Percentiles rank a stretch among this genome's conserved stretches.
Conservation (phyloP, 163 green algal genomes). For the Volvox carteri region DNA sequence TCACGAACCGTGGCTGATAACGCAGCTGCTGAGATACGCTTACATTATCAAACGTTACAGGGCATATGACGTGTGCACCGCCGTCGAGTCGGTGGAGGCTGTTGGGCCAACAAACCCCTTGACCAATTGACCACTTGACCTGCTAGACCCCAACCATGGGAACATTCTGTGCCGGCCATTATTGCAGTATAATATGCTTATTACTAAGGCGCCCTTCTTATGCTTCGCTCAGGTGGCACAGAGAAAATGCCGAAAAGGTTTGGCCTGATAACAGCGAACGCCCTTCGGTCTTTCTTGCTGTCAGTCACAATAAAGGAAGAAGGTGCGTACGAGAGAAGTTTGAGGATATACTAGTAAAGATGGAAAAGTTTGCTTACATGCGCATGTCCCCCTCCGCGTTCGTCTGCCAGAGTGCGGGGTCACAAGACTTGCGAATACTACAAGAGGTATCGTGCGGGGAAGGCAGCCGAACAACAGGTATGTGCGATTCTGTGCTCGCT, state of each 20-base stretch:
- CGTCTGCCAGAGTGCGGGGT: conserved; percentile 22
- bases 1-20: background rate
- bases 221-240: conserved; percentile 31
- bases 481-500: background rate
- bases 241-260: conserved; percentile 33
- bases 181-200: background rate
- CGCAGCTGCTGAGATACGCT: no score
- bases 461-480: conserved; percentile 52
- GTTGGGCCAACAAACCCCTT: conserved; percentile 1
- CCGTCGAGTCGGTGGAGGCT: background rate
- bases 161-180: no score
- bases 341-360: background rate
- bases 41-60: background rate
- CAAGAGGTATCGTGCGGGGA: conserved; percentile 49
- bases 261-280: conserved; percentile 30
- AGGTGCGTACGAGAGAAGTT: conserved; percentile 7
- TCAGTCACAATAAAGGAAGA: conserved; percentile 54
- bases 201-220: background rate
- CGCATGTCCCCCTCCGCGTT: background rate
- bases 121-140: conserved; percentile 8
- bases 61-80: background rate
- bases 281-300: conserved; percentile 46
- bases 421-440: conserved; percentile 54
- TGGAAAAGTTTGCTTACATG: background rate
- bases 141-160: background rate